Percentiles rank a stretch among this genome's conserved stretches.
These are phyloP conservation scores for Curvularia eragrostidis DNA, from an alignment of 2,329 filamentous ascomycete genomes.

Conservation along the genomic window DNA sequence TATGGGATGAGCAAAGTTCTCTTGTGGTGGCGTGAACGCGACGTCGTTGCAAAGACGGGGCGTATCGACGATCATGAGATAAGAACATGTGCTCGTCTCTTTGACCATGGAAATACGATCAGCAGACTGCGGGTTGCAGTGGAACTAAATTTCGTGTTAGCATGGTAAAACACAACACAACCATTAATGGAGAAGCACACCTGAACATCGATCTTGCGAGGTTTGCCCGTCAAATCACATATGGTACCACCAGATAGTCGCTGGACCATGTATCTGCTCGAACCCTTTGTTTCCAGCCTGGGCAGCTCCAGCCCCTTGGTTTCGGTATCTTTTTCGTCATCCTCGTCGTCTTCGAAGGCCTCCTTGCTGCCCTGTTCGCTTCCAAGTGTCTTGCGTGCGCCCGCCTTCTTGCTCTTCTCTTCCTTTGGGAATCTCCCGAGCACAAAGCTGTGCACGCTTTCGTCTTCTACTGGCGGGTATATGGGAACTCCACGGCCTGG, in stretches of 20 bases:
- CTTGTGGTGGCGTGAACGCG: conserved; percentile 81
- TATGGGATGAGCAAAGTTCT: conserved; percentile 77
- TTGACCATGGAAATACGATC: conserved; percentile 92
- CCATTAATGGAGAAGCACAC: conserved; percentile 35
- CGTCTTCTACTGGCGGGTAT: conserved; percentile 78
- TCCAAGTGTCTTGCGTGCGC: conserved; percentile 39
- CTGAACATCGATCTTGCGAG: conserved; percentile 84
- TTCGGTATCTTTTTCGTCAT: conserved; percentile 32
- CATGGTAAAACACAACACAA: conserved; percentile 11
- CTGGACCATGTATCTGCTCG: conserved; percentile 86
- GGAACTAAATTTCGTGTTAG: conserved; percentile 57
- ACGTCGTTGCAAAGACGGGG: conserved; percentile 86
- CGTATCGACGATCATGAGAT: conserved; percentile 91
- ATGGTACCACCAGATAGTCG: conserved; percentile 78
- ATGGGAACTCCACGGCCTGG: conserved; percentile 69
- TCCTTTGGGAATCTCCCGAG: conserved; percentile 66
- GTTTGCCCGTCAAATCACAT: conserved; percentile 83
- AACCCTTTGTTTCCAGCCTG: conserved; percentile 80
- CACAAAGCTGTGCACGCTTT: conserved; percentile 75
- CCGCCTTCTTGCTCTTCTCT: conserved; percentile 29
- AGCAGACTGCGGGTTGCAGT: conserved; percentile 76
- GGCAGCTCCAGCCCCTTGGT: conserved; percentile 53
- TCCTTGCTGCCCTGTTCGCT: conserved; percentile 42
- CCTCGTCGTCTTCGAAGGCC: conserved; percentile 40
- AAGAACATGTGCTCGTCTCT: conserved; percentile 87